Evolutionary conservation across 495 filamentous ascomycete species (phyloP).

Genomic region (Penicillium malachiteum): DNA sequence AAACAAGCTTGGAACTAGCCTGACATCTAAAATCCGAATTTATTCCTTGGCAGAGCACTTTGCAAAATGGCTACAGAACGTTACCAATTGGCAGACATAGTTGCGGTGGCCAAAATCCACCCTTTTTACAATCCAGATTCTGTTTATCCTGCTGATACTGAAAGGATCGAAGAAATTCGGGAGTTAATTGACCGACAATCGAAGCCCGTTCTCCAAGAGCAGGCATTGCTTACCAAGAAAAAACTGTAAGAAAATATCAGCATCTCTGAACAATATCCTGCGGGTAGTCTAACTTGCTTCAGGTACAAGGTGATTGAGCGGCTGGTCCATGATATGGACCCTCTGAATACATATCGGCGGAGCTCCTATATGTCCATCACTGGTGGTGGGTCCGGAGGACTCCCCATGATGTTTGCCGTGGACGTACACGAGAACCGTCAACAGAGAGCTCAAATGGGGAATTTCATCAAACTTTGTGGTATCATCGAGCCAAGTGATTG

Average conservation of each 20-base stretch:
- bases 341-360: conserved; percentile 25
- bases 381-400: conserved; percentile 27
- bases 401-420: conserved; percentile 23
- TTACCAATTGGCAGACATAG: conserved; percentile 16
- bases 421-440: conserved; percentile 29
- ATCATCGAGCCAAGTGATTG: conserved; percentile 25
- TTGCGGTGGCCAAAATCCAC: conserved; percentile 27
- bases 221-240: not conserved
- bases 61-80: not conserved
- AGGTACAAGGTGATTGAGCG: conserved; percentile 24
- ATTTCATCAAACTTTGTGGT: conserved; percentile 15
- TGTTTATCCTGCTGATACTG: conserved; percentile 16
- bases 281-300: not conserved
- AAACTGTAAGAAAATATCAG: not conserved
- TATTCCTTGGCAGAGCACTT: no score
- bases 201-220: not conserved
- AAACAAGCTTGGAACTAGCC: no score
- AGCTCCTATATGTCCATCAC: conserved; percentile 29
- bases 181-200: not conserved
- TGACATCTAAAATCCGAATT: no score
- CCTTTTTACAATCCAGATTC: conserved; percentile 26
- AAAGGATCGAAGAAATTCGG: not conserved
- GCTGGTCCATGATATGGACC: conserved; percentile 19
- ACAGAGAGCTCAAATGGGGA: conserved; percentile 22
- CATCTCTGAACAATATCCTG: not conserved